Evolutionary conservation across 2,329 filamentous ascomycete genomes (phyloP), one percentile per base, ranked within the genome.

Genomic region (Phaeosphaeria sp.): DNA sequence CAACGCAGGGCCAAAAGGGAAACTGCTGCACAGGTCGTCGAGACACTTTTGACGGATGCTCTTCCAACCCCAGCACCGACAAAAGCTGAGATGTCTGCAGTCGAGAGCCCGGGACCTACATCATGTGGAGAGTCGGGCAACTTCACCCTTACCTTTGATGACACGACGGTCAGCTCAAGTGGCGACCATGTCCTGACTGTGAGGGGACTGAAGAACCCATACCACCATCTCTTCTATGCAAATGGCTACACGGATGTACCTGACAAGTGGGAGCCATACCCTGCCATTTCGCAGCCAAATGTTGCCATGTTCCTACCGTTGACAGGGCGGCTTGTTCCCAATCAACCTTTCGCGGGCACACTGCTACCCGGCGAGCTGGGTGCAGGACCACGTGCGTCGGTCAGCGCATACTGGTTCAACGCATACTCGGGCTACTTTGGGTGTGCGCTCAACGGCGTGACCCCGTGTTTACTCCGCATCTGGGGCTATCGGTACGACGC

Each of bases 171-270:
- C 20, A 58, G 60, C 4, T 46, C 59, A 54, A 57, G 64, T 6
- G 57, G 72, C 36, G 75, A 73, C 53, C 70, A 78, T 33, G 68
- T 79, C 36, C 62, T 80, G 18, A 75, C 76, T 2, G 74, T 70
- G 15, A 72, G 71, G 46, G 72, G 72, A 7, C 74, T 84, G 56
- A 78, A 74, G 61, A 80, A 78, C 54, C 82, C 82, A 1, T 84
- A 83, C 61, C 78, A 82, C 54, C 82, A 84, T 64, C 76, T 85
- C 48, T 79, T 79, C 66, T 85, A 82, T 71, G 80, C 81, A 43
- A 77, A 80, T 54, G 83, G 82, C 21, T 85, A 79, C 69, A 78
- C 79, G 3, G 83, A 84, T 63, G 77, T 80, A 30, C 79, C 81
- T 3, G 77, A 78, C 41, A 77, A 78, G 42, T 76, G 71, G 54